Evolutionary conservation across 164 flowering plant genomes (phyloP).

Genomic region (Stephania yunnanensis): DNA sequence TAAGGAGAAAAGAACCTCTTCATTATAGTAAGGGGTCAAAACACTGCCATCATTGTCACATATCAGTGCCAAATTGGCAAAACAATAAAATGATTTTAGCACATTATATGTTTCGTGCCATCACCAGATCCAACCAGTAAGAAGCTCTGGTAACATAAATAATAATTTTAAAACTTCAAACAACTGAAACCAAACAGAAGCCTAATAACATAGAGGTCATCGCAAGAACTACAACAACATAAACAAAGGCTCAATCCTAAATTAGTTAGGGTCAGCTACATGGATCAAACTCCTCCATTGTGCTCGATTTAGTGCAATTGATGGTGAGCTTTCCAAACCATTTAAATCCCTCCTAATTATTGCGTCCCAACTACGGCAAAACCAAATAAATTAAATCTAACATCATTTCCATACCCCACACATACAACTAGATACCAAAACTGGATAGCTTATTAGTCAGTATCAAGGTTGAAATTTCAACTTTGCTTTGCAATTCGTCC

Average conservation of each 20-base stretch:
- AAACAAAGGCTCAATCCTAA: not conserved
- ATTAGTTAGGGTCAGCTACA: not conserved
- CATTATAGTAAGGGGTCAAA: slow-evolving; percentile 86
- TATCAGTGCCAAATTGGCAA: not conserved
- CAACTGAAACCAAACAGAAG: not conserved
- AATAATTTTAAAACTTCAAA: not conserved
- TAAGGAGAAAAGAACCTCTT: slow-evolving; percentile 87
- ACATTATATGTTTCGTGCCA: not conserved
- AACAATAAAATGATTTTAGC: not conserved
- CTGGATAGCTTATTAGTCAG: too few relatives aligned
- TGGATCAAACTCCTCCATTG: not conserved
- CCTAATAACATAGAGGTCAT: not conserved
- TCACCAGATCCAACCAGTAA: not conserved
- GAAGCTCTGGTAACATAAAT: not conserved
- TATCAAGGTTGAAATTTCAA: too few relatives aligned
- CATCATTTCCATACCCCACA: too few relatives aligned
- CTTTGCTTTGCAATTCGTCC: too few relatives aligned
- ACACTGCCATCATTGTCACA: slow-evolving; percentile 42
- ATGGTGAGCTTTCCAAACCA: too few relatives aligned
- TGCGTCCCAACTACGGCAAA: too few relatives aligned
- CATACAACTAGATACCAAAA: too few relatives aligned
- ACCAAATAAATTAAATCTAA: too few relatives aligned
- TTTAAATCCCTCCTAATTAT: too few relatives aligned
- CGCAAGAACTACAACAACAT: not conserved
- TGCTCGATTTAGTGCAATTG: not conserved